Base-by-base conservation (phyloP, 192 early-diverging fungal genomes). In the Coemansia sp. region DNA sequence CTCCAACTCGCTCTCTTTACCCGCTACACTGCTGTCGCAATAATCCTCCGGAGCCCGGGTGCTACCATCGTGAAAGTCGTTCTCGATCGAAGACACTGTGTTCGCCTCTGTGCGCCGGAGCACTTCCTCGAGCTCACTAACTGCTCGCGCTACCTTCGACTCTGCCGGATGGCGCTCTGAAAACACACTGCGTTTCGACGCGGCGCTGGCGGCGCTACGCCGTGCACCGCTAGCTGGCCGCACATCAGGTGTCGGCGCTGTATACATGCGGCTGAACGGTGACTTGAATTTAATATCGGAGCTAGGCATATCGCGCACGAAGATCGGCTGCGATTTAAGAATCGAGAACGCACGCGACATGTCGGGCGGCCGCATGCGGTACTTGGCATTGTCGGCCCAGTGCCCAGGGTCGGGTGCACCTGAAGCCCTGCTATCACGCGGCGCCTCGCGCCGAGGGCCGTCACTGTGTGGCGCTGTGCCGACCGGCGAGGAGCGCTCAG, bases 61-160 rank as follows among this genome's bases (percentile, higher is more conserved):
- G 2, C 42, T 10, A 50, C 61, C 25, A 36, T 67, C 51, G 6
- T 72, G 55, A 29, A 78, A 72, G 30, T 82, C 79, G 60, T 52
- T 66, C 9, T 75, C 79, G 19, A 76, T 82, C 6, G 54, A 53
- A 3, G 70, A 70, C n/a, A 75, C 19, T 0, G 71, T 73, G 5
- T 61, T 71, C 4, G 79, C 74, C 30, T 82, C 79, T 5, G 79
- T 82, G 36, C 79, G 79, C 8, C 79, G 74, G 24, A 82, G 52
- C 5, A 82, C 79, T 58, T 82, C 79, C 31, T 82, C 79, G 0
- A 82, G 79, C 67, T 82, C 79, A 42, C 79, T 82, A n/a, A 82
- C 79, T 0, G 79, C 79, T 74, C 76, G 69, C 24, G 79, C 79
- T 6, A 82, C 79, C 71, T 82, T 82, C 51, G 79, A 75, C 64